These are phyloP conservation scores for Tetrapisispora fleetii DNA, from an alignment of 805 yeast species.

Conservation along the genomic window DNA sequence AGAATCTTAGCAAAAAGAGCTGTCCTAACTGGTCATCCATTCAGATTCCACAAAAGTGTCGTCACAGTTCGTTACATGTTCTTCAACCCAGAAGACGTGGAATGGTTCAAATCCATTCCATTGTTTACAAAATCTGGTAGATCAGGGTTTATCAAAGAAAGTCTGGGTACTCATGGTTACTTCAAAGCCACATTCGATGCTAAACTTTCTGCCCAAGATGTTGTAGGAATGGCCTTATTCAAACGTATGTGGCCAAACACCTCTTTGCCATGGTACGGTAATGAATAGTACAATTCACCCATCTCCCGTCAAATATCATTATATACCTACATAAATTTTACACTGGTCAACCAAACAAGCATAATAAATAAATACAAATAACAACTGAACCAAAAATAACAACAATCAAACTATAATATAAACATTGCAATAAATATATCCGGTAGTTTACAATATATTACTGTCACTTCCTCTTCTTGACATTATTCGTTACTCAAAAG, in stretches of 20 bases:
- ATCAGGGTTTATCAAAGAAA: slow-evolving; percentile 87
- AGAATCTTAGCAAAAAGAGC: slow-evolving; percentile 82
- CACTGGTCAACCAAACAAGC: neutral
- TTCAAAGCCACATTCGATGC: slow-evolving; percentile 94
- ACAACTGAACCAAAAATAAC: neutral
- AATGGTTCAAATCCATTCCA: slow-evolving; percentile 84
- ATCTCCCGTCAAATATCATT: neutral
- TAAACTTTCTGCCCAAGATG: slow-evolving; percentile 81
- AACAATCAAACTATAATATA: no score
- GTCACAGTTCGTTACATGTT: slow-evolving; percentile 96
- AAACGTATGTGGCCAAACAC: slow-evolving; percentile 85
- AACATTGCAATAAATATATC: no score
- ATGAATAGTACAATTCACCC: neutral
- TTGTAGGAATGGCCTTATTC: slow-evolving; percentile 86
- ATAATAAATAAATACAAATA: neutral
- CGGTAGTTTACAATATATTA: neutral
- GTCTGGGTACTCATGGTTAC: slow-evolving; percentile 97
- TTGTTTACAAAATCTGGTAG: slow-evolving; percentile 88
- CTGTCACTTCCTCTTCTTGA: neutral
- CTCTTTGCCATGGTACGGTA: slow-evolving; percentile 27
- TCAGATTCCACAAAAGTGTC: slow-evolving; percentile 85
- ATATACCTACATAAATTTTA: neutral
- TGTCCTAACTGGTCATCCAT: slow-evolving; percentile 86
- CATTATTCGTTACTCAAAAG: neutral
- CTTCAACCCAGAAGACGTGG: slow-evolving; percentile 82